A percentile compares a stretch with the other conserved stretches of the same genome.
Conservation (phyloP, 768 basidiomycete species). For the Harrya chromipes region DNA sequence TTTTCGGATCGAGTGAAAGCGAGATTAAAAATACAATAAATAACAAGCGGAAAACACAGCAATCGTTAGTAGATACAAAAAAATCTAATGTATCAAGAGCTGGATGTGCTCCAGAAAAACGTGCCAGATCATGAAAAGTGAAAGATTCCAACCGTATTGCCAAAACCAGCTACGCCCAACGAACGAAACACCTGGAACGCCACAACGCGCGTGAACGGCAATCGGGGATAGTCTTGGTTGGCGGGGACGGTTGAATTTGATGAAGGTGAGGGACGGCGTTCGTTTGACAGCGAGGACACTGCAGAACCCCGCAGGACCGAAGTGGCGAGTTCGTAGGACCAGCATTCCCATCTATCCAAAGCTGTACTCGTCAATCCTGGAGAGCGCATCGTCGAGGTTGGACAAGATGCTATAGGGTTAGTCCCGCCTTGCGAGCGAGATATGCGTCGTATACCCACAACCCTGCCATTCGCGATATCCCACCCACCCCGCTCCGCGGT, state of each 20-base stretch:
- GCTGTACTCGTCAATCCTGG: conserved; percentile 58
- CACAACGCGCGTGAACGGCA: conserved; percentile 80
- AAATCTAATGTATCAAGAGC: conserved; percentile 1
- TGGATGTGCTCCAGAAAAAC: background rate
- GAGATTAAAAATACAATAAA: conserved; percentile 25
- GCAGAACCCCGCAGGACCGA: conserved; percentile 48
- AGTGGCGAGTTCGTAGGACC: conserved; percentile 65
- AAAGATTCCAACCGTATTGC: conserved; percentile 53
- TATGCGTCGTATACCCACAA: conserved; percentile 70
- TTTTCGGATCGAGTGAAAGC: background rate
- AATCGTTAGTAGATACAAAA: conserved; percentile 16
- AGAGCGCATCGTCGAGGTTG: conserved; percentile 12
- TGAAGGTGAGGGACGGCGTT: conserved; percentile 9
- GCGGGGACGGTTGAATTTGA: conserved; percentile 1
- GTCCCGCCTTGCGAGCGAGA: conserved; percentile 41
- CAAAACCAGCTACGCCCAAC: conserved; percentile 67
- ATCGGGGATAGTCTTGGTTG: conserved; percentile 41
- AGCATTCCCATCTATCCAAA: conserved; percentile 80
- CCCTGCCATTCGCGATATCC: conserved; percentile 55
- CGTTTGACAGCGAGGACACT: conserved; percentile 44
- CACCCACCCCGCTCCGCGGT: conserved; percentile 76
- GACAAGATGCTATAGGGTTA: conserved; percentile 19
- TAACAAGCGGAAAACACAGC: conserved; percentile 14
- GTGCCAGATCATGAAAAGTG: conserved; percentile 22
- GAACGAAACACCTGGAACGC: conserved; percentile 51